Base-by-base conservation (phyloP, 495 filamentous ascomycete species). In the Aspergillus carlsbadensis region DNA sequence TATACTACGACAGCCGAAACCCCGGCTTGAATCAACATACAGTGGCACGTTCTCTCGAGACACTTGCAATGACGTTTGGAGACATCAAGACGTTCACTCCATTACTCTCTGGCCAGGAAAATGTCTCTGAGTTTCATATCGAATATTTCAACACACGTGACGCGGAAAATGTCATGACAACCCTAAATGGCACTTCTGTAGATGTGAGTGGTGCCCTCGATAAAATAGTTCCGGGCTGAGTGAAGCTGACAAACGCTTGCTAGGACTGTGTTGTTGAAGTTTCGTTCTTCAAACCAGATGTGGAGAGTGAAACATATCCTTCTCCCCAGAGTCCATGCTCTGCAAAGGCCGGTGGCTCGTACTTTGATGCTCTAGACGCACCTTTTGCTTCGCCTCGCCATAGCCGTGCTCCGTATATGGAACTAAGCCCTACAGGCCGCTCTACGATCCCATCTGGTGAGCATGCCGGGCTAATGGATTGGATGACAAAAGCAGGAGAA, bases 91-190 rank as follows among this genome's bases (percentile, higher is more conserved):
- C 81, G 1, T 80, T 82, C 48, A 72, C 79, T 52, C 57, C 63
- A 6, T 62, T 71, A 26, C 57, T 60, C 24, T 63, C 44, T 34
- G 58, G 66, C 11, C 68, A 74, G 10, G 65, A 72, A 31, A 71
- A 66, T 24, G 56, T 66, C 24, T 53, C 61, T 17, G 58, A 70
- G 13, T 77, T 69, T 58, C 70, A 69, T 55, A 56, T 67, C 8
- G 87, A 90, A 57, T 90, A 80, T 63, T 80, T 70, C 43, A 81
- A 88, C 42, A 68, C 65, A 33, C 65, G 63, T 29, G 64, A 71
- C 36, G 69, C 71, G 0, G 65, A 69, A 26, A 69, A 72, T 49
- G 70, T 68, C 34, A 56, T 75, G 54, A 62, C 58, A 18, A 66
- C 66, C 24, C 51, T 81, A 44, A 80, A 81, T 60, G 75, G 76